Evolutionary conservation across 2,329 filamentous ascomycete genomes (phyloP), one percentile per base, ranked within the genome.

Genomic region (Diplodia intermedia): DNA sequence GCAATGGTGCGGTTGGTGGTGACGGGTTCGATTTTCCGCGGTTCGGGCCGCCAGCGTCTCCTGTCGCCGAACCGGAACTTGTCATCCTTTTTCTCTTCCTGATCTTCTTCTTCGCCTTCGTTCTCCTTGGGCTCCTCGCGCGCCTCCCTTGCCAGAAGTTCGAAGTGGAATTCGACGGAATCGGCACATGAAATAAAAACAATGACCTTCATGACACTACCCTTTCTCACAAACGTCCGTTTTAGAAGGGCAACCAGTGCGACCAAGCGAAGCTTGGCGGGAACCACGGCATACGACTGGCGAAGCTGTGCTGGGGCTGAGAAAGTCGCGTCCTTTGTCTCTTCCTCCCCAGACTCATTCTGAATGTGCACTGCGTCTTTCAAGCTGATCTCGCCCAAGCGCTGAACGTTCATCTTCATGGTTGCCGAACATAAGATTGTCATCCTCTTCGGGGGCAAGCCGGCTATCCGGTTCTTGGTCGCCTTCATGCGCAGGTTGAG

Each of bases 141-240:
- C 4, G 36, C 9, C 5, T 31, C 38, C 20, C 66, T 26, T 7
- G 84, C 90, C 68, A 99, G 87, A 3, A 97, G 82, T 69, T 96
- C 91, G 77, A 93, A 98, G 78, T 98, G 94, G 74, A 97, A 99
- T 77, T 99, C 93, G 69, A 98, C 95, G 1, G 93, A 95, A 78
- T 99, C 95, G 23, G 95, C 94, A 75, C 95, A 99, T 12, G 94
- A 97, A 60, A 99, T 91, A 81, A 99, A 99, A 43, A 99, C 86
- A 69, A 99, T 97, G 26, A 91, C 92, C 79, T 99, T 98, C 92
- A 97, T 97, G 20, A 97, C 91, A 1, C 92, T 93, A 0, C 93
- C 94, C 78, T 91, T 92, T 20, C 94, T 87, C 68, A 92, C 90
- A 78, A 99, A 98, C 0, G 93, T 89, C 20, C 93, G 89, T 77